Evolutionary conservation across 345 rosid species (phyloP), one percentile per base, ranked within the genome.

Genomic region (Isatis tinctoria): DNA sequence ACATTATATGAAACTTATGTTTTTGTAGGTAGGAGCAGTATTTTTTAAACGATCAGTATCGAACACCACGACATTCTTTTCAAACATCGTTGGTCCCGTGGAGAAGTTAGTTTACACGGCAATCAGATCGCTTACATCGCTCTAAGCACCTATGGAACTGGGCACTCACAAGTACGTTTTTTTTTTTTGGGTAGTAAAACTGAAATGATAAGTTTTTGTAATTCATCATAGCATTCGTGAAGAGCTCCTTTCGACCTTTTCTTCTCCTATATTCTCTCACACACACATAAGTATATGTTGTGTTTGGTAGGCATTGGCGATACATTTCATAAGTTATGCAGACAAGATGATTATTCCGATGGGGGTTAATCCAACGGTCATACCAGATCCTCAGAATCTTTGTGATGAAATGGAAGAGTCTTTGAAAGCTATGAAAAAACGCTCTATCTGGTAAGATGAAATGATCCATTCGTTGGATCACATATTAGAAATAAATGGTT

Each of bases 71-170:
- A 11, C 78, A 26, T 81, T 6, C 74, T 65, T 67, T 69, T 87
- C 89, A 4, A 87, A 84, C 18, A 43, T 85, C 24, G 65, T 76
- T 13, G 89, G 89, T 10, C 92, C 87, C 0, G 17, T 18, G 2
- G 86, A 70, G 86, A 87, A 67, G 80, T 85, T 6, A 72, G 81
- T 65, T 82, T 82, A 44, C 84, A 71, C 37, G 89, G 86, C 1
- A 84, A 82, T 60, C 85, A 79, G 71, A 52, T 87, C 36, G 83
- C 87, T 32, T 44, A 44, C 49, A n/a, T 44, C 49, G 49, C 49
- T 44, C 49, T 44, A n/a, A 44, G 49, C 49, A 1, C 18, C 49
- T 67, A 72, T n/a, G 87, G 84, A 32, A 1, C 6, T 0, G 20
- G 20, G 6, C 18, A 44, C 10, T n/a, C 49, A 44, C 49, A n/a